These are phyloP conservation scores for Botrytis sinoallii DNA, from an alignment of 2,329 filamentous ascomycete genomes.

Conservation along the genomic window DNA sequence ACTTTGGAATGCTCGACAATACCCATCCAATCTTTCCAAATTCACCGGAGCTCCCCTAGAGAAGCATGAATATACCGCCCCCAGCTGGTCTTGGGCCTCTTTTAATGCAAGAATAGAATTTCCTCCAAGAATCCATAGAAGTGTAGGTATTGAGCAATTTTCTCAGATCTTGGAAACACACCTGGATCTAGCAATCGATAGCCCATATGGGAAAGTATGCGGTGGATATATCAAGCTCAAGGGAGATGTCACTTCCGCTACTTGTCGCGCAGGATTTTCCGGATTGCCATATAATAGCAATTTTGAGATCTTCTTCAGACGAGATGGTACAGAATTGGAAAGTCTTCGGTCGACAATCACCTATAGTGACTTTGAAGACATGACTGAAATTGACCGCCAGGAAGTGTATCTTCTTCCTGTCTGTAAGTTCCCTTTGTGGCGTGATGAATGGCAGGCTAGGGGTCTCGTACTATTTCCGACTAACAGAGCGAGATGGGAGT, in stretches of 20 bases:
- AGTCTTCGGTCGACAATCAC: neutral
- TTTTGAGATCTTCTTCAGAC: neutral
- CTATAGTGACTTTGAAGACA: neutral
- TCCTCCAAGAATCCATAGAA: fast-evolving
- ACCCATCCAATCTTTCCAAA: too few relatives aligned
- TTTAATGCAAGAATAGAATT: neutral
- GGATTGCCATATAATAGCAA: too few relatives aligned
- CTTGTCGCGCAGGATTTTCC: too few relatives aligned
- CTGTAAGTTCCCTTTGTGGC: too few relatives aligned
- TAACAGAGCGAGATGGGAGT: neutral
- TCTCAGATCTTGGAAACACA: neutral
- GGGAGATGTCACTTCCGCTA: neutral
- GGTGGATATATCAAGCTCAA: neutral
- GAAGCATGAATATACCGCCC: neutral
- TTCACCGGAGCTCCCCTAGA: neutral
- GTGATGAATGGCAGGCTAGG: fast-evolving
- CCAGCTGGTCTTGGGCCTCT: neutral
- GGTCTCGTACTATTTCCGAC: neutral
- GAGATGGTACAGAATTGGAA: neutral
- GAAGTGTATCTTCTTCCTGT: neutral
- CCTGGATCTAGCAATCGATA: neutral
- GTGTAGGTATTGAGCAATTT: fast-evolving
- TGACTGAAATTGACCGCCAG: neutral
- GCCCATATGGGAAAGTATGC: neutral
- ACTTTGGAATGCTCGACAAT: fast-evolving